Evolutionary conservation across 352 stramenopile genomes (phyloP).

Genomic region (Phytophthora brassicae): DNA sequence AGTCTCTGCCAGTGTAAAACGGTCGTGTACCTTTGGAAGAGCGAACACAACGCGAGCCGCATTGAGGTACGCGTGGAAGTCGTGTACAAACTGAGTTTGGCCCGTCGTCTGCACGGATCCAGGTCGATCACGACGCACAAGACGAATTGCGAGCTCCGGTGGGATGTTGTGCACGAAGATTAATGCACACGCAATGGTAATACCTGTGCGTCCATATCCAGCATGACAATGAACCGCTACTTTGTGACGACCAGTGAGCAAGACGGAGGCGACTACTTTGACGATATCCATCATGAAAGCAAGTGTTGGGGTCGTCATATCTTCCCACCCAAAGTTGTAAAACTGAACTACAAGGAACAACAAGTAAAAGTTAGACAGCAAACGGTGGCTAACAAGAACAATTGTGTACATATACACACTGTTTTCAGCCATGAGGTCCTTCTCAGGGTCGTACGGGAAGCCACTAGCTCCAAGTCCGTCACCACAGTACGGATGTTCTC

Average conservation of each 20-base stretch:
- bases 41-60: constrained; percentile 71
- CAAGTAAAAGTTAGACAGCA: not conserved
- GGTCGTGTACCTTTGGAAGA: constrained; percentile 70
- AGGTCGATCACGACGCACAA: constrained; percentile 71
- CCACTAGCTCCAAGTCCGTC: constrained; percentile 71
- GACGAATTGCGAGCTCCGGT: constrained; percentile 63
- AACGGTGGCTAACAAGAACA: too few relatives aligned
- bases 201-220: constrained; percentile 84
- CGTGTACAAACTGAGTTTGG: constrained; percentile 72
- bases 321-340: constrained; percentile 92
- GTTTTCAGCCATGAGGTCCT: constrained; percentile 82
- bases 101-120: constrained; percentile 79
- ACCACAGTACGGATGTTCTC: constrained; percentile 91
- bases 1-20: constrained; percentile 60
- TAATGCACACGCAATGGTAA: constrained; percentile 85
- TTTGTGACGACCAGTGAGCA: constrained; percentile 66
- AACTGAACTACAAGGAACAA: constrained; percentile 63
- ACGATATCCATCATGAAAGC: constrained; percentile 89
- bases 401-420: constrained; percentile 64
- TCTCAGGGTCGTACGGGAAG: constrained; percentile 90
- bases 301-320: constrained; percentile 90
- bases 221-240: constrained; percentile 90
- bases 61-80: constrained; percentile 80
- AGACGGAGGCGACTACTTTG: constrained; percentile 77
- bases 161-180: constrained; percentile 85